A percentile compares a stretch with the other conserved stretches of the same genome.
Evolutionary conservation across 148 eudicot species (phyloP).

Genomic region (Camellia sinensis): DNA sequence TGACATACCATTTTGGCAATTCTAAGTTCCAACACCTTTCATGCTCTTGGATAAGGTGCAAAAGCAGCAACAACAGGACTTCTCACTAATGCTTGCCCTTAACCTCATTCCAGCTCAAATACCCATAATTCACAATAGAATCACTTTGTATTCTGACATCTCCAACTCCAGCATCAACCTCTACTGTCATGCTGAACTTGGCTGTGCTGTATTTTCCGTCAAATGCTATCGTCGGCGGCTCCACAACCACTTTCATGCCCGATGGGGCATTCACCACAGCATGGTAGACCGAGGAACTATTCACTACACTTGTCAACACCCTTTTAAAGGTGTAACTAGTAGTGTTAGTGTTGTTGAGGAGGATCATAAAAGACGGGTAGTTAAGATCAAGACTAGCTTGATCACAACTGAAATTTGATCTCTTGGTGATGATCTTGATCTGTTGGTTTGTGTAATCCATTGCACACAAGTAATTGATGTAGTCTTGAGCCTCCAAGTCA

Average conservation of each 20-base stretch:
- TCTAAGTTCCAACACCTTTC: too few species aligned
- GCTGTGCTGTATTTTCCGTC: too few species aligned
- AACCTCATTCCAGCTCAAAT: constrained; percentile 20
- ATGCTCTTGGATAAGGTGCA: constrained; percentile 8
- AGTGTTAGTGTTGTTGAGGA: constrained; percentile 11
- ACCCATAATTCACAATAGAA: constrained; percentile 16
- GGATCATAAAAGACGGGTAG: constrained; percentile 16
- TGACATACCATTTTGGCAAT: too few species aligned
- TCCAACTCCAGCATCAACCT: neutral
- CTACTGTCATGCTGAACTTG: too few species aligned
- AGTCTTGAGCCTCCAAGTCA: constrained; percentile 8
- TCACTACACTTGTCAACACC: constrained; percentile 14
- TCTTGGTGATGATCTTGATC: constrained; percentile 11
- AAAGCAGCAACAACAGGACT: constrained; percentile 26
- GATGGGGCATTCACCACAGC: too few species aligned
- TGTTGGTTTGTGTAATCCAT: constrained; percentile 15
- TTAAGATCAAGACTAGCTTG: constrained; percentile 18
- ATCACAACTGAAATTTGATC: neutral
- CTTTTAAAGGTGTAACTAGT: constrained; percentile 15
- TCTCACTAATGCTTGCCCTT: constrained; percentile 22
- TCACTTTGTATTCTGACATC: neutral
- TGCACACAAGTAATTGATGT: constrained; percentile 16
- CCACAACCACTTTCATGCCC: too few species aligned
- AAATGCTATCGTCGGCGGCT: too few species aligned
- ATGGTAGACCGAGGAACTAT: too few species aligned